These are phyloP conservation scores for Fraxinus quadrangulata DNA, from an alignment of 257 asterid genomes.

Conservation along the genomic window DNA sequence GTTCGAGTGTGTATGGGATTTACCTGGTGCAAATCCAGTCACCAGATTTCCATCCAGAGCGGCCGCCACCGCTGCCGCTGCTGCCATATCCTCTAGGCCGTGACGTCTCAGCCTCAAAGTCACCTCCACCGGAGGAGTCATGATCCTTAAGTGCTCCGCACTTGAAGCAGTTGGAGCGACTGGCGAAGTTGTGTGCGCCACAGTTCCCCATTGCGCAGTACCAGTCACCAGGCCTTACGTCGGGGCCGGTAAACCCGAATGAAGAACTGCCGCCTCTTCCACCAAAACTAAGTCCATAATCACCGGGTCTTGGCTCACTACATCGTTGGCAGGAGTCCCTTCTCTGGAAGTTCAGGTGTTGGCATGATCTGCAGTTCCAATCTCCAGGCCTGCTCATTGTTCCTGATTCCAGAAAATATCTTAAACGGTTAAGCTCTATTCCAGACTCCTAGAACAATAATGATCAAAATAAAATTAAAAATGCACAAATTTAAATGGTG, in stretches of 20 bases:
- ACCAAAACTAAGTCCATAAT: conserved; percentile 40
- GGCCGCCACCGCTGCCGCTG: conserved; percentile 36
- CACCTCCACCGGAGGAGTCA: conserved; percentile 36
- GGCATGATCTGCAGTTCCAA: conserved; percentile 98
- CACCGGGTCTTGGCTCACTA: conserved; percentile 79
- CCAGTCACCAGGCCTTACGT: conserved; percentile 99
- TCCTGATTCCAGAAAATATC: not conserved
- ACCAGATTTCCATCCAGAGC: conserved; percentile 95
- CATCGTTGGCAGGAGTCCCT: conserved; percentile 93
- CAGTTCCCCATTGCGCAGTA: conserved; percentile 77
- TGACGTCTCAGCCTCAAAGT: conserved; percentile 49
- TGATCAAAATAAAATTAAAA: too few species aligned
- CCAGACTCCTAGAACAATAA: not conserved
- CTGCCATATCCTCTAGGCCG: conserved; percentile 47
- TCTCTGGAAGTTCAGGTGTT: conserved; percentile 89
- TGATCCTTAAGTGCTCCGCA: conserved; percentile 84
- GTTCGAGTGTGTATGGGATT: not conserved
- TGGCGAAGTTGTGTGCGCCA: conserved; percentile 98
- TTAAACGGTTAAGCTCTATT: not conserved
- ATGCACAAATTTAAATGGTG: too few species aligned
- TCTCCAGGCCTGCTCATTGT: conserved; percentile 95
- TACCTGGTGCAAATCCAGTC: conserved; percentile 97
- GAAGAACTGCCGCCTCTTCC: conserved; percentile 45
- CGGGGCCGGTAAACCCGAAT: conserved; percentile 72
- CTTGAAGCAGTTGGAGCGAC: conserved; percentile 97